Conservation (phyloP, 2,329 filamentous ascomycete genomes). For the Fusarium oligoseptatum region DNA sequence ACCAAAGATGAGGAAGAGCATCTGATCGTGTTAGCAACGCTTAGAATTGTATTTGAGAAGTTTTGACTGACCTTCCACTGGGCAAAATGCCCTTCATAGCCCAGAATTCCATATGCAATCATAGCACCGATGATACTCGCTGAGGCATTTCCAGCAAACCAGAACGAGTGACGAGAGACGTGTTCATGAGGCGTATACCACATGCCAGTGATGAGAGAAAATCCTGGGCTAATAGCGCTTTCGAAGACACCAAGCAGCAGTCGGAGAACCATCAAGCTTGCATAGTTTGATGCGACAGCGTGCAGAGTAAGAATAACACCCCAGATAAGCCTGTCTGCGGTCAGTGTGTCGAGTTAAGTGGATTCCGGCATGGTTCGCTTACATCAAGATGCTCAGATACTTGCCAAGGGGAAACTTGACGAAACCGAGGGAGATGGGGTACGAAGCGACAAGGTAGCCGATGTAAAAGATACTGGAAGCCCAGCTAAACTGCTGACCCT, state of each 20-base stretch:
- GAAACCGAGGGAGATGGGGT: constrained; percentile 36
- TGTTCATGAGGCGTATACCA: constrained; percentile 50
- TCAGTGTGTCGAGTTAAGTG: background rate
- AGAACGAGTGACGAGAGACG: constrained; percentile 46
- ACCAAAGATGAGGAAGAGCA: constrained; percentile 28
- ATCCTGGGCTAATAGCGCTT: constrained; percentile 44
- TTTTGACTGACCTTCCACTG: constrained; percentile 20
- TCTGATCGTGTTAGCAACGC: background rate
- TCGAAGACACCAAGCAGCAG: constrained; percentile 45
- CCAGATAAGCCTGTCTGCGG: constrained; percentile 41
- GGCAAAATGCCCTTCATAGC: constrained; percentile 1
- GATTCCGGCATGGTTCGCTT: background rate
- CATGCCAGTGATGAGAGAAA: constrained; percentile 44
- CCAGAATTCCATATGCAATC: constrained; percentile 37
- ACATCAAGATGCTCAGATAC: constrained; percentile 36
- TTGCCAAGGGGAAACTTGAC: constrained; percentile 41
- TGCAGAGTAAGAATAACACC: constrained; percentile 50
- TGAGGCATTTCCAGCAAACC: constrained; percentile 49
- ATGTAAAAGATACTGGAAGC: constrained; percentile 63
- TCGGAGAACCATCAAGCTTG: constrained; percentile 41
- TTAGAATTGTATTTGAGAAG: too few species aligned
- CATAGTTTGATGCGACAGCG: constrained; percentile 54
- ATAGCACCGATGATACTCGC: constrained; percentile 45
- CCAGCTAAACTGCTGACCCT: constrained; percentile 61
- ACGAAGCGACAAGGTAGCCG: constrained; percentile 56